Conservation (phyloP, 1,284 basidiomycete species). For the Athelia sp. region DNA sequence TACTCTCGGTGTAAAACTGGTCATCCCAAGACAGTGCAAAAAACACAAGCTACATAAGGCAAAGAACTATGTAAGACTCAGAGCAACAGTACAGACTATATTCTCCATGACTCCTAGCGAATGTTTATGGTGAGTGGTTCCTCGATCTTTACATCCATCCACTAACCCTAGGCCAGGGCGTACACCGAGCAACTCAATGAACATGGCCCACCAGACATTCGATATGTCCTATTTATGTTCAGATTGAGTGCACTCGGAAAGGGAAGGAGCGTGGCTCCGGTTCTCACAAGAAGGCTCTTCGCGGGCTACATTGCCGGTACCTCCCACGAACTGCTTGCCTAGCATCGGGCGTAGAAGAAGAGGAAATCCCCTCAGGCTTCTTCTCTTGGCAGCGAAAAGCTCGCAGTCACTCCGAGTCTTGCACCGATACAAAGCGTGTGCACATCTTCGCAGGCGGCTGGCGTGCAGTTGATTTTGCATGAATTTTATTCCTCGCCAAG, state of each 20-base stretch:
- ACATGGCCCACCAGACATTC: slow-evolving; percentile 22
- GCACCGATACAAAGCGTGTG: too few relatives aligned
- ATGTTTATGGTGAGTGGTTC: slow-evolving; percentile 29
- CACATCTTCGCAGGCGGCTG: too few relatives aligned
- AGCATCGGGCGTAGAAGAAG: not conserved
- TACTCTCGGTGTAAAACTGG: slow-evolving; percentile 31
- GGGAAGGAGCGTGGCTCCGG: slow-evolving; percentile 28
- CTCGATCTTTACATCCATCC: not conserved
- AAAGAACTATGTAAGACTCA: slow-evolving; percentile 31
- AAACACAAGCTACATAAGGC: slow-evolving; percentile 8
- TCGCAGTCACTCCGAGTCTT: too few relatives aligned
- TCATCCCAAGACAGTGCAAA: slow-evolving; percentile 12
- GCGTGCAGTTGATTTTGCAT: too few relatives aligned
- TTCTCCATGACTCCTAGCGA: slow-evolving; percentile 32
- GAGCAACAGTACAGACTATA: slow-evolving; percentile 31
- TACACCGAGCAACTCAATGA: slow-evolving; percentile 19
- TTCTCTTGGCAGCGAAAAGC: too few relatives aligned
- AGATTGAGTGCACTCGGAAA: slow-evolving; percentile 22
- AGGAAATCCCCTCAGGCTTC: not conserved
- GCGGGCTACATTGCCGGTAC: slow-evolving; percentile 25
- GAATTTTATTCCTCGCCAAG: too few relatives aligned
- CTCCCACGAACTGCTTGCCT: slow-evolving; percentile 26
- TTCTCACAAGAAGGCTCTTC: slow-evolving; percentile 25
- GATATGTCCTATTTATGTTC: slow-evolving; percentile 30
- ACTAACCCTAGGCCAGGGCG: slow-evolving; percentile 14